phyloP scores from a whole-genome alignment of 345 rosid species.

The Gossypium stocksii region DNA sequence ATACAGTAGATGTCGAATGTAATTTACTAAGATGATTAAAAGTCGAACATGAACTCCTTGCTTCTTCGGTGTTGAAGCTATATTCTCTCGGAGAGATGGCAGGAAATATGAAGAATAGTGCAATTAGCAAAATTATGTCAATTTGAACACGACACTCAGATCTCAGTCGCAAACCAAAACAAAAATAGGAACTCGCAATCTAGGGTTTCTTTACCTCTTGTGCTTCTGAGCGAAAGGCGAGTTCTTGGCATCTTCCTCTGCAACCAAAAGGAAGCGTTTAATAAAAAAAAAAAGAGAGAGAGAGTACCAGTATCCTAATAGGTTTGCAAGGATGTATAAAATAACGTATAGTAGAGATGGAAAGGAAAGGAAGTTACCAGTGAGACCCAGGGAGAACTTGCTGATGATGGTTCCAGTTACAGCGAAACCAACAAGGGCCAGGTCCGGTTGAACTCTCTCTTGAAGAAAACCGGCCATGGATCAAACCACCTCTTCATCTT shows the following conservation, averaged over 20 bases:
- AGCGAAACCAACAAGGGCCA: slow-evolving; percentile 87
- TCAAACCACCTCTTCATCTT: slow-evolving; percentile 52
- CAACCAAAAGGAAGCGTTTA: neutral
- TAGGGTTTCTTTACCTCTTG: slow-evolving; percentile 43
- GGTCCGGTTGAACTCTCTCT: slow-evolving; percentile 62
- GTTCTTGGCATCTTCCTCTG: slow-evolving; percentile 90
- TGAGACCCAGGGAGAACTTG: slow-evolving; percentile 57
- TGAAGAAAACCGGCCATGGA: slow-evolving; percentile 80
- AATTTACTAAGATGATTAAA: too few species aligned
- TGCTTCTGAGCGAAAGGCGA: slow-evolving; percentile 79
- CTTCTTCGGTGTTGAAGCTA: too few species aligned
- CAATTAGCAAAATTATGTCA: neutral
- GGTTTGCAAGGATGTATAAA: neutral
- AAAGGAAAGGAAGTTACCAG: slow-evolving; percentile 35
- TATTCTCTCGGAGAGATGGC: too few species aligned
- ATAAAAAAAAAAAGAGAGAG: too few species aligned
- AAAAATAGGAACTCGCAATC: neutral
- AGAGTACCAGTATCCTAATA: neutral
- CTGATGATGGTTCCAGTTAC: slow-evolving; percentile 62
- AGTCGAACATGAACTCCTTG: too few species aligned
- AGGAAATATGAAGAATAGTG: neutral
- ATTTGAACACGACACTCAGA: neutral
- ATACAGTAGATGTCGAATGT: too few species aligned
- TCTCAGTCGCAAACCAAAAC: neutral
- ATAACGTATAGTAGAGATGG: neutral